Conservation (phyloP, 108 stramenopile genomes). For the Halocafeteria seosinensis region DNA sequence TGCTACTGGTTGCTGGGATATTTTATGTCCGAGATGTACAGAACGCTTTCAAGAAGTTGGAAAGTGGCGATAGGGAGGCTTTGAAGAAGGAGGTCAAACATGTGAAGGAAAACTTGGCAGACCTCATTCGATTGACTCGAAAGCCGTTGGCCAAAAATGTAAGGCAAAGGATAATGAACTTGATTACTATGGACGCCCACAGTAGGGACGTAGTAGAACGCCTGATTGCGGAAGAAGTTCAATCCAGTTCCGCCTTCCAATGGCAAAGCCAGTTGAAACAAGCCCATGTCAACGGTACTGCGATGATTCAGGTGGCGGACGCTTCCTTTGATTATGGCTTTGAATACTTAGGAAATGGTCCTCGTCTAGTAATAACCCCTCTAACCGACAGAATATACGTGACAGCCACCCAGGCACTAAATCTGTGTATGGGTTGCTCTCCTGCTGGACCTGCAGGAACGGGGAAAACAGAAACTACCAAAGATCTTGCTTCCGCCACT, state of each 20-base stretch:
- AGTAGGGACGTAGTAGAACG: constrained; percentile 53
- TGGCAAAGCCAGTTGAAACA: constrained; percentile 71
- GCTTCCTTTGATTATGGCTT: constrained; percentile 57
- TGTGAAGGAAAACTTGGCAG: constrained; percentile 49
- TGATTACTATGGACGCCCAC: constrained; percentile 67
- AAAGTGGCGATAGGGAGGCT: constrained; percentile 31
- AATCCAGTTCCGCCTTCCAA: constrained; percentile 34
- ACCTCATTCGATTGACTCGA: constrained; percentile 49
- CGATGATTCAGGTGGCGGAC: constrained; percentile 14
- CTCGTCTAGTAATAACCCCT: constrained; percentile 57
- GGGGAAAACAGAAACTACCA: constrained; percentile 61
- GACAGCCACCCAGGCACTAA: constrained; percentile 59
- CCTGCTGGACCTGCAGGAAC: constrained; percentile 61
- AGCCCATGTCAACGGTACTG: constrained; percentile 7
- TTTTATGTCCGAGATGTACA: constrained; percentile 52
- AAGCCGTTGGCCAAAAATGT: constrained; percentile 49
- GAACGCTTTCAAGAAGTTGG: constrained; percentile 29
- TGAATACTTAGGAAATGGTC: constrained; percentile 62
- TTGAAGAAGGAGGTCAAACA: constrained; percentile 34
- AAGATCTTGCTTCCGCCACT: constrained; percentile 52
- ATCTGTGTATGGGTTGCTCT: constrained; percentile 61
- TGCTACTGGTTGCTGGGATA: constrained; percentile 47
- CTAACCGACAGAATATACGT: constrained; percentile 61
- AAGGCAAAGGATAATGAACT: constrained; percentile 51
- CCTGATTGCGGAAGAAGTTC: constrained; percentile 44